A percentile compares a stretch with the other conserved stretches of the same genome.
phyloP scores from a whole-genome alignment of 2,329 filamentous ascomycete genomes.

The Cordyceps militaris region DNA sequence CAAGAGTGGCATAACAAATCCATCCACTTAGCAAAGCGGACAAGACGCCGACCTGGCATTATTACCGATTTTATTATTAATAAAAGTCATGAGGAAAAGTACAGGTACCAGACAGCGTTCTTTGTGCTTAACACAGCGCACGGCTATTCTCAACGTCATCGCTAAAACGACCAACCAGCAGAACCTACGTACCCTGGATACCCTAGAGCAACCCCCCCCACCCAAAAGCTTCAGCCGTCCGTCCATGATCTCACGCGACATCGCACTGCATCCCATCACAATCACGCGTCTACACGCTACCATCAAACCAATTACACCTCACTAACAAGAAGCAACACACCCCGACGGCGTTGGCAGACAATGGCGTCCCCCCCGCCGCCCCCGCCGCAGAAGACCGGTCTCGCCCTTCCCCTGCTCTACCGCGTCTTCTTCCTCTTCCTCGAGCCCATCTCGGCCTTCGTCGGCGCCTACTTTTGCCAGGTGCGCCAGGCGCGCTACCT shows the following conservation, averaged over 20 bases:
- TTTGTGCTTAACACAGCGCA: no score
- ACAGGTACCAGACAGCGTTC: no score
- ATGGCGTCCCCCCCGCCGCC: background rate
- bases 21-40: no score
- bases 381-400: slow-evolving; percentile 20
- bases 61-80: no score
- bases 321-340: background rate
- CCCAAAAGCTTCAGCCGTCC: background rate
- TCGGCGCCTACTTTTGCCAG: slow-evolving; percentile 46
- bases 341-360: background rate
- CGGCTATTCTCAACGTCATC: no score
- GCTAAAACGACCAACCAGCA: background rate
- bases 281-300: no score
- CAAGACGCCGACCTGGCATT: no score
- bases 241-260: no score
- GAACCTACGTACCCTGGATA: background rate
- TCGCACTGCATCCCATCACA: no score
- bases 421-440: slow-evolving; percentile 68
- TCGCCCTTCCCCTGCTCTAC: slow-evolving; percentile 54
- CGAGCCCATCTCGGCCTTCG: slow-evolving; percentile 52
- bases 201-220: background rate
- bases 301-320: background rate
- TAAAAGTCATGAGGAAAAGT: no score
- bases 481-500: slow-evolving; percentile 52
- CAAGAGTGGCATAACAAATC: no score